Percentiles rank a stretch among this genome's conserved stretches.
phyloP scores from a whole-genome alignment of 2,329 filamentous ascomycete genomes.

The Fusarium redolens region DNA sequence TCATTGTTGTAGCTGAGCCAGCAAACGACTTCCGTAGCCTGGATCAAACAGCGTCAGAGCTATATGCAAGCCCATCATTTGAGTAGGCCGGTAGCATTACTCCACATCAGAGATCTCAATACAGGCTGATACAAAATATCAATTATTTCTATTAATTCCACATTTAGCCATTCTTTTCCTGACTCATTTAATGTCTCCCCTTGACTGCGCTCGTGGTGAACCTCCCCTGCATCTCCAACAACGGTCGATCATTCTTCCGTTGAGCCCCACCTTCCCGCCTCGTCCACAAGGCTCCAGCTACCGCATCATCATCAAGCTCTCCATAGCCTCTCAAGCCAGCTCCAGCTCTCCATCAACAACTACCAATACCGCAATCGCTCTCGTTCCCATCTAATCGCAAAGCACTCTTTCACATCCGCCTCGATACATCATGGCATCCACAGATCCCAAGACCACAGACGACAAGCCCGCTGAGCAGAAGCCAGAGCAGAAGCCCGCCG shows the following conservation, averaged over 20 bases:
- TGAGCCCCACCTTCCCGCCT: constrained; percentile 21
- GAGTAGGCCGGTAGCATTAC: rapidly evolving
- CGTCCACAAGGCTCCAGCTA: constrained; percentile 36
- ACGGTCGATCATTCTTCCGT: constrained; percentile 34
- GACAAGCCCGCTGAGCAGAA: constrained; percentile 44
- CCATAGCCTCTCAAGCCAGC: constrained; percentile 3
- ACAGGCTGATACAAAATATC: rapidly evolving
- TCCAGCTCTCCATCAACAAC: not conserved
- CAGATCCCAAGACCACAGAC: constrained; percentile 43
- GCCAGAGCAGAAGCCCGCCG: constrained; percentile 57
- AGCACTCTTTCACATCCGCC: not conserved
- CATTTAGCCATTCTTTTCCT: no score
- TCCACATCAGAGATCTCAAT: rapidly evolving
- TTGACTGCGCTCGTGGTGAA: not conserved
- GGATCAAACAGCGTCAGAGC: rapidly evolving
- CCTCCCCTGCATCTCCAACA: not conserved
- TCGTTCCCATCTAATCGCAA: not conserved
- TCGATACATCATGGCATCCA: constrained; percentile 35
- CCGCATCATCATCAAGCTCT: constrained; percentile 31
- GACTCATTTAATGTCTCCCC: not conserved
- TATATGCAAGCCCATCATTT: rapidly evolving
- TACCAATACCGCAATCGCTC: not conserved
- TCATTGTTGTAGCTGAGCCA: no score
- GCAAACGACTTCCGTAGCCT: no score
- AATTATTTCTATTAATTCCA: rapidly evolving